These are phyloP conservation scores for Gossypium sturtianum DNA, from an alignment of 345 rosid species.

Conservation along the genomic window DNA sequence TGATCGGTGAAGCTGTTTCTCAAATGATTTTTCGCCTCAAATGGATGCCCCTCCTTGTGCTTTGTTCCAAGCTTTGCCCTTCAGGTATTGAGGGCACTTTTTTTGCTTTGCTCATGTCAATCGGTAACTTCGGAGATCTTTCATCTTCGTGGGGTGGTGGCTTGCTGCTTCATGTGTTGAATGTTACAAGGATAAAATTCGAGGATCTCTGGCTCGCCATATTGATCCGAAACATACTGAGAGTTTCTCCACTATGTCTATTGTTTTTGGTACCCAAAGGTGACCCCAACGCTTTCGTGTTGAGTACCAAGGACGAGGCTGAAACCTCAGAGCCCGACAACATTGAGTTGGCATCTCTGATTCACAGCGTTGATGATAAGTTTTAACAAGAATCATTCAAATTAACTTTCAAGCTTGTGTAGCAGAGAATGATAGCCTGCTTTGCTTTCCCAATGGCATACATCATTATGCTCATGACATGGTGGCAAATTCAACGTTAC, in stretches of 20 bases:
- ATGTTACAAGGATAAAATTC: slow-evolving; percentile 60
- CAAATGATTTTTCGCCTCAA: slow-evolving; percentile 61
- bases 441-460: background rate
- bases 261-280: slow-evolving; percentile 63
- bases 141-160: slow-evolving; percentile 90
- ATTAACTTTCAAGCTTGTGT: background rate
- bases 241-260: slow-evolving; percentile 61
- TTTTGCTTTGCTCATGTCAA: slow-evolving; percentile 91
- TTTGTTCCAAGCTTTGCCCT: slow-evolving; percentile 85
- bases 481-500: background rate
- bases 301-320: slow-evolving; percentile 18
- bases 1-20: slow-evolving; percentile 65
- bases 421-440: no score
- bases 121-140: slow-evolving; percentile 66
- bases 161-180: slow-evolving; percentile 54
- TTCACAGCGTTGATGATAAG: slow-evolving; percentile 36
- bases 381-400: background rate
- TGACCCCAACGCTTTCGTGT: slow-evolving; percentile 54
- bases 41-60: slow-evolving; percentile 96
- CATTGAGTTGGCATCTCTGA: slow-evolving; percentile 68
- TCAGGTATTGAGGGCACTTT: slow-evolving; percentile 91
- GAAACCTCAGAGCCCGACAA: slow-evolving; percentile 32
- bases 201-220: slow-evolving; percentile 82
- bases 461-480: background rate
- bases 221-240: slow-evolving; percentile 62